Conservation (phyloP, 495 filamentous ascomycete genomes). For the Penicillium ochrochloron region DNA sequence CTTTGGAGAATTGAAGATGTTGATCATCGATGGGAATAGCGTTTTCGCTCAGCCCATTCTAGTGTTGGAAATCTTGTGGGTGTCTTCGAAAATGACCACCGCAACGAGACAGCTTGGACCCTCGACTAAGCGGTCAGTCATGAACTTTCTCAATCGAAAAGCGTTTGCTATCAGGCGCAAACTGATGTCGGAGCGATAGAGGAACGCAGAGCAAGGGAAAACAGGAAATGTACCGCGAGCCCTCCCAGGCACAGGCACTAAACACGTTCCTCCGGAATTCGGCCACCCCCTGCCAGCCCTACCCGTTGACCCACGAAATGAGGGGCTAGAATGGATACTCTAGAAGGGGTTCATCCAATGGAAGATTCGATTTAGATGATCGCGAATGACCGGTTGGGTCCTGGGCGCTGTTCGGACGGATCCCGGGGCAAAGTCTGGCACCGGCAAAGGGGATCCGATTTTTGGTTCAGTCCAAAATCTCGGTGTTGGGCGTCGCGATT, state of each 20-base stretch:
- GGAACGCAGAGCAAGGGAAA: background rate
- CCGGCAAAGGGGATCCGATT: conserved; percentile 8
- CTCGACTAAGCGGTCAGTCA: background rate
- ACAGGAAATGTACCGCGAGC: background rate
- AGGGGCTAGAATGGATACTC: too few relatives aligned
- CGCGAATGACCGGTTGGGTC: background rate
- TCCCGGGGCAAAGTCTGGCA: background rate
- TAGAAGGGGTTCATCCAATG: background rate
- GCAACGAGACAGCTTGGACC: background rate
- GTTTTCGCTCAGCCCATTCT: conserved; percentile 16
- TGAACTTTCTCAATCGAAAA: background rate
- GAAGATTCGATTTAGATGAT: background rate
- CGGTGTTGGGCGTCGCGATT: conserved; percentile 12
- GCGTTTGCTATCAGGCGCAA: background rate
- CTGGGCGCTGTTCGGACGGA: background rate
- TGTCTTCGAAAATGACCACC: background rate
- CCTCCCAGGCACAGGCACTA: background rate
- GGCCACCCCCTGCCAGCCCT: conserved; percentile 14
- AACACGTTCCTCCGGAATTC: background rate
- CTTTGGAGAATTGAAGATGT: background rate
- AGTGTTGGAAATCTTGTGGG: background rate
- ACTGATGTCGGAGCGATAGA: background rate
- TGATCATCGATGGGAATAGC: background rate
- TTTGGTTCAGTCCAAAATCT: conserved; percentile 1
- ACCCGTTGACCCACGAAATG: conserved; percentile 18